phyloP scores from a whole-genome alignment of 345 rosid species.

The Rhizophora mangle region DNA sequence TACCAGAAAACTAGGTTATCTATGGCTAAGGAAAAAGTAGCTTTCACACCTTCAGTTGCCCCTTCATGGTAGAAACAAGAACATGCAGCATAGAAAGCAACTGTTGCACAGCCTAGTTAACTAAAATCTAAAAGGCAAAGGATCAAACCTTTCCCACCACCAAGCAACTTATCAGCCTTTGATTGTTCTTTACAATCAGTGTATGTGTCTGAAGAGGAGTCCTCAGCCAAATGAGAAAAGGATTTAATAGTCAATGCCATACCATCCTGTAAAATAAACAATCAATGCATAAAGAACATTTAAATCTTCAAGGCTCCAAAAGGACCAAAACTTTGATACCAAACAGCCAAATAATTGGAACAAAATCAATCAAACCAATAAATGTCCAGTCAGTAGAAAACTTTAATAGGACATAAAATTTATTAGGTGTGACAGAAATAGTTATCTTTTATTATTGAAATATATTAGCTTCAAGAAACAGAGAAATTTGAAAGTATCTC shows the following conservation, averaged over 20 bases:
- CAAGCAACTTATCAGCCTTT: conserved; percentile 73
- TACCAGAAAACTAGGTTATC: background rate
- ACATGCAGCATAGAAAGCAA: background rate
- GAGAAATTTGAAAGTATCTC: no score
- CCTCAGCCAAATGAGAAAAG: conserved; percentile 55
- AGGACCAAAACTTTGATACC: background rate
- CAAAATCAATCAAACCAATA: background rate
- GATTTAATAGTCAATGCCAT: conserved; percentile 59
- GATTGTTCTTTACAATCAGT: conserved; percentile 41
- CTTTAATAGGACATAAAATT: background rate
- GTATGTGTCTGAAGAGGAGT: conserved; percentile 27
- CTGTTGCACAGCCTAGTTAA: background rate
- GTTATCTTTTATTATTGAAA: background rate
- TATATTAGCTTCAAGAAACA: background rate
- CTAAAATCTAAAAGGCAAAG: conserved; percentile 17
- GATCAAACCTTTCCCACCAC: conserved; percentile 75
- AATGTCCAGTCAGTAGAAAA: background rate
- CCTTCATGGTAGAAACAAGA: background rate
- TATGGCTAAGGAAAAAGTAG: background rate
- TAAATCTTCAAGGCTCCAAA: conserved; percentile 7
- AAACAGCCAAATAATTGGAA: conserved; percentile 1
- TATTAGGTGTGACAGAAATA: background rate
- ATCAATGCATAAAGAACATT: conserved; percentile 4
- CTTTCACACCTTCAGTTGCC: background rate
- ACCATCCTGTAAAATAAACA: conserved; percentile 61